These are phyloP conservation scores for Cyberlindnera maclurae DNA, from an alignment of 805 yeast genomes.

Conservation along the genomic window DNA sequence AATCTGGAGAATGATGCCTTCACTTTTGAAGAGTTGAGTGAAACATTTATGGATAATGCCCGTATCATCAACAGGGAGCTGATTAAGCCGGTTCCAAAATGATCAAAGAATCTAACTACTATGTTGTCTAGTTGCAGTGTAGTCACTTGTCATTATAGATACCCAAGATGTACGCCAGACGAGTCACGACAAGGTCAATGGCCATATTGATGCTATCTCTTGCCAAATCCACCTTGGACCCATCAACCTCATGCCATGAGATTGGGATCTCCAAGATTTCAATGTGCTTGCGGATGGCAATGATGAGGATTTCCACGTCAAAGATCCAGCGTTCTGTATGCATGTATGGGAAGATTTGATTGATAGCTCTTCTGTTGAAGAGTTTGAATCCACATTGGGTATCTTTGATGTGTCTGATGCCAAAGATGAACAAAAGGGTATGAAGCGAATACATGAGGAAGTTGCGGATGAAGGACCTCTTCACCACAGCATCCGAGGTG, in stretches of 20 bases:
- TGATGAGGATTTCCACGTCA: constrained; percentile 84
- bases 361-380: constrained; percentile 66
- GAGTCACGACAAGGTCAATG: constrained; percentile 80
- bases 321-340: constrained; percentile 98
- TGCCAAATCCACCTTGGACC: constrained; percentile 89
- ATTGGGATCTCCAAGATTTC: constrained; percentile 74
- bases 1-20: constrained; percentile 38
- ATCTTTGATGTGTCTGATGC: constrained; percentile 79
- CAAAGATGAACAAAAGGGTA: constrained; percentile 77
- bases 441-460: constrained; percentile 91
- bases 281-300: constrained; percentile 67
- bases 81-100: constrained; percentile 9
- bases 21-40: constrained; percentile 51
- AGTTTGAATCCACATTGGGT: constrained; percentile 97
- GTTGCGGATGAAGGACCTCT: constrained; percentile 81
- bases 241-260: constrained; percentile 95
- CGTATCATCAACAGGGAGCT: constrained; percentile 30
- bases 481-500: constrained; percentile 92
- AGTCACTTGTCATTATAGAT: constrained; percentile 46
- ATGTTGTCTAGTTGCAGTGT: too few relatives aligned
- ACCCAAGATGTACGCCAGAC: constrained; percentile 83
- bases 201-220: constrained; percentile 92
- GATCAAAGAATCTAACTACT: not conserved
- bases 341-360: constrained; percentile 72
- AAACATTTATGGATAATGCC: constrained; percentile 55